Conservation (phyloP, 306 rosid species). For the Glycine soja region DNA sequence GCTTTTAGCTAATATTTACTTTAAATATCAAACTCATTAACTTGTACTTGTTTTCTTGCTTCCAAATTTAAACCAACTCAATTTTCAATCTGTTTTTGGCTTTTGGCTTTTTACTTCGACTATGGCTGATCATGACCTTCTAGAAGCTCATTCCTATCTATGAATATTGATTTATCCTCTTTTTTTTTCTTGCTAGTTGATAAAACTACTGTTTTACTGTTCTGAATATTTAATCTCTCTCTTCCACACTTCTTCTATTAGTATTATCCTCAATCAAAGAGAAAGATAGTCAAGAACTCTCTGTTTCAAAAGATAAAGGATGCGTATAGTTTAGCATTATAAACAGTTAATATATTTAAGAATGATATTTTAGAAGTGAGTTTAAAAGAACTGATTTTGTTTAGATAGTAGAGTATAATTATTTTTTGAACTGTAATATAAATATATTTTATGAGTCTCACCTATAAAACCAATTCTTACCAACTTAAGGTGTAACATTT, state of each 20-base stretch:
- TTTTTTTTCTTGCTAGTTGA: not conserved
- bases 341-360: not conserved
- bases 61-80: constrained; percentile 20
- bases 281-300: not conserved
- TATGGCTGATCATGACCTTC: not conserved
- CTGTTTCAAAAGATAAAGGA: not conserved
- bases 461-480: too few species aligned
- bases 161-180: not conserved
- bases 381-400: not conserved
- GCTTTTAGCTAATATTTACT: not conserved
- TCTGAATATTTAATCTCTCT: too few species aligned
- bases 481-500: not conserved
- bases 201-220: not conserved
- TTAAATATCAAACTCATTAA: constrained; percentile 1
- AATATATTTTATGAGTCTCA: too few species aligned
- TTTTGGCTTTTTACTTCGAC: not conserved
- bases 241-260: too few species aligned
- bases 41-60: constrained; percentile 15
- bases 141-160: not conserved
- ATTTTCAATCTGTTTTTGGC: not conserved
- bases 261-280: not conserved
- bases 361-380: too few species aligned
- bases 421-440: not conserved
- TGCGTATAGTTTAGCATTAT: not conserved
- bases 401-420: not conserved